Percentiles rank a stretch among this genome's conserved stretches.
Conservation (phyloP, 2,329 filamentous ascomycete genomes). For the Lachnellula cervina region DNA sequence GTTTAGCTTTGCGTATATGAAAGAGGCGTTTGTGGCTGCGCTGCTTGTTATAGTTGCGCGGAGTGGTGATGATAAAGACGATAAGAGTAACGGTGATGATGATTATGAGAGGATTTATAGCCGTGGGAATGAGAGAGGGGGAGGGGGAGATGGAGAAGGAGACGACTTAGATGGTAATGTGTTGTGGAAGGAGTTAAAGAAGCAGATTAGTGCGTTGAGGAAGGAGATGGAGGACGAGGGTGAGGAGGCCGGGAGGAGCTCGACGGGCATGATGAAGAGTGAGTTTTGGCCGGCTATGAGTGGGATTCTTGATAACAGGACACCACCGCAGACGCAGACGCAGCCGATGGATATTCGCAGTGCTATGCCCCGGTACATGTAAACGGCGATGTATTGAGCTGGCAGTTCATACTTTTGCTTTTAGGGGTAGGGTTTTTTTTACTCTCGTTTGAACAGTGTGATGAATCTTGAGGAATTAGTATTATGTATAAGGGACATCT, state of each 20-base stretch:
- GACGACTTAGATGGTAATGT: conserved; percentile 47
- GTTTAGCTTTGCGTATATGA: conserved; percentile 68
- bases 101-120: conserved; percentile 10
- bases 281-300: conserved; percentile 17
- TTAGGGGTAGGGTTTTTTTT: no score
- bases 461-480: no score
- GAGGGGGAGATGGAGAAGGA: conserved; percentile 35
- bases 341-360: conserved; percentile 6
- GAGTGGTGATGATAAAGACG: no score
- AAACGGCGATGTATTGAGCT: not conserved
- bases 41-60: conserved; percentile 52
- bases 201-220: conserved; percentile 55
- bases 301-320: conserved; percentile 11
- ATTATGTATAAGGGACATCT: no score
- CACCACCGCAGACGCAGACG: conserved; percentile 1
- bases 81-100: no score
- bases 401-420: no score
- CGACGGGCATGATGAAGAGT: conserved; percentile 8
- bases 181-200: conserved; percentile 59
- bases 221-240: conserved; percentile 60
- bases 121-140: not conserved
- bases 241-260: conserved; percentile 19
- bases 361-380: conserved; percentile 15
- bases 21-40: conserved; percentile 63
- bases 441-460: no score